Evolutionary conservation across 306 rosid genomes (phyloP).

Genomic region (Begonia peltatifolia): DNA sequence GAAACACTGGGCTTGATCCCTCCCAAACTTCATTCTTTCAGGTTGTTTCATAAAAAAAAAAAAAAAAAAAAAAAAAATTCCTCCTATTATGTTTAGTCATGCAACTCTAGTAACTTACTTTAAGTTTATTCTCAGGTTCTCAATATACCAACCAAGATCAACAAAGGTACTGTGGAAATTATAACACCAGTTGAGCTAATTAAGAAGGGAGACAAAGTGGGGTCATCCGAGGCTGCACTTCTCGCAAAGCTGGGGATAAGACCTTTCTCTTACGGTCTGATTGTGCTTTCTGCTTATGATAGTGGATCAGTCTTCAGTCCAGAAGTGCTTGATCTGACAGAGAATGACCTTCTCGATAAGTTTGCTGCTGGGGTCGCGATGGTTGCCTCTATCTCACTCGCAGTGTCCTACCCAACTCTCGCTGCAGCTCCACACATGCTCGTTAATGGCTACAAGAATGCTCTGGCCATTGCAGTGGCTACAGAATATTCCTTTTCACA

Average conservation of each 20-base stretch:
- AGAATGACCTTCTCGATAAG: slow-evolving; percentile 58
- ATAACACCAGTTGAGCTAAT: slow-evolving; percentile 90
- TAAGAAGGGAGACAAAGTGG: slow-evolving; percentile 88
- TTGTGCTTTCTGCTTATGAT: slow-evolving; percentile 55
- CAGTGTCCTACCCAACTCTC: slow-evolving; percentile 62
- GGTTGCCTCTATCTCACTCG: slow-evolving; percentile 61
- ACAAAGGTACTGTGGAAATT: slow-evolving; percentile 89
- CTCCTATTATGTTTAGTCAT: neutral
- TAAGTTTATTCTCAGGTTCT: slow-evolving; percentile 40
- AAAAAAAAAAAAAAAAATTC: no score
- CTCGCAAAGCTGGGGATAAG: slow-evolving; percentile 86
- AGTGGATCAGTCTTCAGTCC: slow-evolving; percentile 73
- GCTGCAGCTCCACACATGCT: slow-evolving; percentile 89
- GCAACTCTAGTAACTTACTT: neutral
- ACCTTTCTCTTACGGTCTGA: slow-evolving; percentile 93
- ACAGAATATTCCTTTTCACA: slow-evolving; percentile 50
- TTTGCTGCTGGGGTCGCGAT: slow-evolving; percentile 57
- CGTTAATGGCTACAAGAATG: slow-evolving; percentile 60
- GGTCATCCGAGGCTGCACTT: slow-evolving; percentile 86
- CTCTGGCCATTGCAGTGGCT: slow-evolving; percentile 45
- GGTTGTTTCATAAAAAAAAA: slow-evolving; percentile 30
- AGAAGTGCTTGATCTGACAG: slow-evolving; percentile 73
- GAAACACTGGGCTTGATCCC: slow-evolving; percentile 29
- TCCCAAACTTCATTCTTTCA: slow-evolving; percentile 47
- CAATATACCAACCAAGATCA: slow-evolving; percentile 82